Percentiles rank a stretch among this genome's conserved stretches.
Conservation (phyloP, 2,329 filamentous ascomycete genomes). For the Neopestalotiopsis sp. region DNA sequence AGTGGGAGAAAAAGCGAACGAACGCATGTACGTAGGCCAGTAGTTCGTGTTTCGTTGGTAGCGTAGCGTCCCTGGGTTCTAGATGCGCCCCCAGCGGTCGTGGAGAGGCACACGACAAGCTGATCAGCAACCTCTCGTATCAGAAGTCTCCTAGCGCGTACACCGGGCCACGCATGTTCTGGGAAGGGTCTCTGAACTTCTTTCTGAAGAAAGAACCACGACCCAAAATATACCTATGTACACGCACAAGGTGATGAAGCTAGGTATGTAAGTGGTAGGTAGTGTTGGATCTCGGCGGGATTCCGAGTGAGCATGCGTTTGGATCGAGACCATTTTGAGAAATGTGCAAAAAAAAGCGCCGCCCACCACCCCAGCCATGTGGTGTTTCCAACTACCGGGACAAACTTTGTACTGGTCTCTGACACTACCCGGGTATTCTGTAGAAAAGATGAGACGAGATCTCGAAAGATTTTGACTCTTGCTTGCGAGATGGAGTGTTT, state of each 20-base stretch:
- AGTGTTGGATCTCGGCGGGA: slow-evolving; percentile 4
- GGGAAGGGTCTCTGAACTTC: neutral
- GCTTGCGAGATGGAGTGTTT: neutral
- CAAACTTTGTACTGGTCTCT: neutral
- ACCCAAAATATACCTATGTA: neutral
- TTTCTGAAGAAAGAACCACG: neutral
- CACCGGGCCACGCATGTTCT: slow-evolving; percentile 1
- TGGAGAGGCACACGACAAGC: neutral
- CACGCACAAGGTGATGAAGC: neutral
- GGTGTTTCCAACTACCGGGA: neutral
- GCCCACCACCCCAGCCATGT: neutral
- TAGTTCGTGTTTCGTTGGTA: slow-evolving; percentile 3
- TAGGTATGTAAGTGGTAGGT: neutral
- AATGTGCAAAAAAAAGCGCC: neutral
- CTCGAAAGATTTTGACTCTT: neutral
- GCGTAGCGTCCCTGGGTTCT: neutral
- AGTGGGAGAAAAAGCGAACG: neutral
- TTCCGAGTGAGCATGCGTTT: slow-evolving; percentile 1
- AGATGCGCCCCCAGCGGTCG: neutral
- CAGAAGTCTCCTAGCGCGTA: slow-evolving; percentile 13
- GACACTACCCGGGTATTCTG: neutral
- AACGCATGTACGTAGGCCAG: neutral
- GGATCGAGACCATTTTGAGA: neutral
- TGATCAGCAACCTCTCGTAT: slow-evolving; percentile 8
- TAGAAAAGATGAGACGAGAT: slow-evolving; percentile 2